Percentiles rank a stretch among this genome's conserved stretches.
phyloP scores from a whole-genome alignment of 768 basidiomycete genomes.

The Auricularia sp. region DNA sequence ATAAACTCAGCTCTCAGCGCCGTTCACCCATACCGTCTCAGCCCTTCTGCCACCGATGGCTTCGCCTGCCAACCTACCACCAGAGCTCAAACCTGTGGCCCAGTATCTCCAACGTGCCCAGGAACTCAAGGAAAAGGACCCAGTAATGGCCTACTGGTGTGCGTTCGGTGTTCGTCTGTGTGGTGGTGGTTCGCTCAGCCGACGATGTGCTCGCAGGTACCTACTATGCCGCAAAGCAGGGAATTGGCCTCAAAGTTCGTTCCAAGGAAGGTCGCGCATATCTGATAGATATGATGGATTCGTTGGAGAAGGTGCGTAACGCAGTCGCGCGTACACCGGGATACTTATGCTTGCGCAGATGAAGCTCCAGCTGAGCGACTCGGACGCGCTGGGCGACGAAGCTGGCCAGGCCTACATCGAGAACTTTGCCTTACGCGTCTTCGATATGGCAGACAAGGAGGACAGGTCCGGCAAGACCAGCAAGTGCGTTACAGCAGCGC shows the following conservation, averaged over 20 bases:
- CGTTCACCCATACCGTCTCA: not conserved
- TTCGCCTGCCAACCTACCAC: constrained; percentile 8
- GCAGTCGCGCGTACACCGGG: not conserved
- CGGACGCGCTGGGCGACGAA: constrained; percentile 78
- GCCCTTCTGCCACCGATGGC: not conserved
- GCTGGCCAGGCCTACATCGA: constrained; percentile 86
- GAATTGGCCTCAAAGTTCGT: constrained; percentile 55
- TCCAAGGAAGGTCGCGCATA: constrained; percentile 61
- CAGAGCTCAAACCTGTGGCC: constrained; percentile 40
- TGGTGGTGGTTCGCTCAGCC: not conserved
- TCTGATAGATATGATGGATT: constrained; percentile 62
- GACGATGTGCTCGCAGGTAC: constrained; percentile 42
- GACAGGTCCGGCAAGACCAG: constrained; percentile 71
- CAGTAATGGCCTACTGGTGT: constrained; percentile 95
- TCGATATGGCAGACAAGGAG: constrained; percentile 80
- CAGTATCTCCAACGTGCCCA: constrained; percentile 86
- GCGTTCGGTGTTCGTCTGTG: constrained; percentile 39
- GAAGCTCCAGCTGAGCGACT: constrained; percentile 63
- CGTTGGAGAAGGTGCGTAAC: constrained; percentile 50
- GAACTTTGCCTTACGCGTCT: constrained; percentile 90
- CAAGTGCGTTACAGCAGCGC: constrained; percentile 37
- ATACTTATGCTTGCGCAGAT: constrained; percentile 28
- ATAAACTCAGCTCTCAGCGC: not conserved
- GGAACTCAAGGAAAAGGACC: constrained; percentile 74
- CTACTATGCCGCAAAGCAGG: constrained; percentile 86